A percentile compares a stretch with the other conserved stretches of the same genome.
Evolutionary conservation across 345 rosid genomes (phyloP).

Genomic region (Gossypium sturtianum): DNA sequence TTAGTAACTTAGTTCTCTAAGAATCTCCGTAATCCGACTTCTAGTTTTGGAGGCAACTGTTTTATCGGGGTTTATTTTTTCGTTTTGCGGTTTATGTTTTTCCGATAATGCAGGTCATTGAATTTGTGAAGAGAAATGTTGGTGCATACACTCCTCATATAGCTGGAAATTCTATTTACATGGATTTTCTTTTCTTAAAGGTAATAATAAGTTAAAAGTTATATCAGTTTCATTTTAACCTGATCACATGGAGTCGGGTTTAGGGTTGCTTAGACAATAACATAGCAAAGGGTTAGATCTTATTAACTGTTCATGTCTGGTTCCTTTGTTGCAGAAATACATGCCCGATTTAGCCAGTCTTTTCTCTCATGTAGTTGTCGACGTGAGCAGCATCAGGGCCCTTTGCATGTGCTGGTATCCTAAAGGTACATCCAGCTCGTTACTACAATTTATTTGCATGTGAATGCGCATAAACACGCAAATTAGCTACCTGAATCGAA

Average conservation of each 20-base stretch:
- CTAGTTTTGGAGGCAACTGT: slow-evolving; percentile 1
- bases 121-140: slow-evolving; percentile 63
- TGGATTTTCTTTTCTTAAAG: slow-evolving; percentile 72
- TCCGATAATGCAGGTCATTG: slow-evolving; percentile 54
- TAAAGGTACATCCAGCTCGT: not conserved
- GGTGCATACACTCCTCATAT: slow-evolving; percentile 55
- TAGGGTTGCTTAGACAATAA: not conserved
- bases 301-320: not conserved
- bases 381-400: slow-evolving; percentile 82
- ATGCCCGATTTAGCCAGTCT: slow-evolving; percentile 16
- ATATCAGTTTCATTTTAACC: not conserved
- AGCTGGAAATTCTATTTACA: slow-evolving; percentile 86
- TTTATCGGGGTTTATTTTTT: not conserved
- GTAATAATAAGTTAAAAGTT: slow-evolving; percentile 32
- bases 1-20: slow-evolving; percentile 51
- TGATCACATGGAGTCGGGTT: not conserved
- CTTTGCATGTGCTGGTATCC: slow-evolving; percentile 50
- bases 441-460: not conserved
- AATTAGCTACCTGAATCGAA: not conserved
- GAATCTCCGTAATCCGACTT: not conserved
- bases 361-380: slow-evolving; percentile 51
- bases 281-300: not conserved
- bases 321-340: slow-evolving; percentile 42
- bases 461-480: not conserved
- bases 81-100: not conserved